Base-by-base conservation (phyloP, 2,329 filamentous ascomycete genomes). In the Cordyceps cateniannulata region DNA sequence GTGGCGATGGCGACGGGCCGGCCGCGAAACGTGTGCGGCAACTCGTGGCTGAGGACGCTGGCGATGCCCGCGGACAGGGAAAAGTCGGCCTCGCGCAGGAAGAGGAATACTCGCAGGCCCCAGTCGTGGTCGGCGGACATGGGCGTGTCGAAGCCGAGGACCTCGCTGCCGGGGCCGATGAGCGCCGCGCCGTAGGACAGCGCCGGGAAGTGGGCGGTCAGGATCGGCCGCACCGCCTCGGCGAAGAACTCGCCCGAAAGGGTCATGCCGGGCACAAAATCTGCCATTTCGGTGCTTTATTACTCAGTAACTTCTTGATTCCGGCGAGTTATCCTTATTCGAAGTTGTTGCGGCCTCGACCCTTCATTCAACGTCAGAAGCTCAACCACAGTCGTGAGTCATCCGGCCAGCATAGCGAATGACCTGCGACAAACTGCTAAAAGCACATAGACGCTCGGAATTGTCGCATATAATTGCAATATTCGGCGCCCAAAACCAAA, bases 101-200 rank as follows among this genome's bases (percentile, higher is more conserved):
- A 60, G 7, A 60, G 25, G 16, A 60, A 55, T 2, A 60, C 10
- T 8, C 45, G 59, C 35, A 60, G 25, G 3, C 59, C 51, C 59
- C 59, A 60, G 50, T 60, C 59, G 51, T 60, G 59, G 25, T 60
- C 59, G 38, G 40, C 54, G 44, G 59, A 60, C 59, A 60, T 60
- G 22, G 25, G 16, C 48, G 59, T 60, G 42, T 60, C 59, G 32
- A 60, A 55, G 3, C 59, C 59, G n/a, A 48, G 42, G 12, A 60
- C 59, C 27, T 60, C 59, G 42, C 59, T 60, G 14, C 59, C 59
- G 5, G 59, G 59, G 6, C 59, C 59, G 29, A 60, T 49, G 22
- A 60, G 59, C 12, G 59, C 59, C 42, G 59, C 59, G 29, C 38
- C 49, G n/a, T 60, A 60, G 25, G 49, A 12, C n/a, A 60, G n/a